These are phyloP conservation scores for Lobosporangium transversale DNA, from an alignment of 192 early-diverging fungal genomes.

Conservation along the genomic window DNA sequence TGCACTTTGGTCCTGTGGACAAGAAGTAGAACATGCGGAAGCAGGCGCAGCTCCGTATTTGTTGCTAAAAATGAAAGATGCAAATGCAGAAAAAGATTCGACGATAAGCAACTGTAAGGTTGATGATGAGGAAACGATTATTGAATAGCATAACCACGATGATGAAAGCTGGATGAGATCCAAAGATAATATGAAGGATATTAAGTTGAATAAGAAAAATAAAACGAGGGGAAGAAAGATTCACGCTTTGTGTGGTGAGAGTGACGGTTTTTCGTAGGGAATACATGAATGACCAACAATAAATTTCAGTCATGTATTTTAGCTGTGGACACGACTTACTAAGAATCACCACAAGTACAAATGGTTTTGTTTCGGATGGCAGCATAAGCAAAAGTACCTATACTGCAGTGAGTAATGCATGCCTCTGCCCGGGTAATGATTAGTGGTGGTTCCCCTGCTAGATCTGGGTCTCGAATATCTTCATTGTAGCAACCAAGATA, in stretches of 20 bases:
- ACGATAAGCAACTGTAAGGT: background rate
- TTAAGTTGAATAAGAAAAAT: background rate
- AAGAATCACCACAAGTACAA: slow-evolving; percentile 47
- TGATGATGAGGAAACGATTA: background rate
- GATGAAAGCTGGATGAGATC: background rate
- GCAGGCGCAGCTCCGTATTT: slow-evolving; percentile 36
- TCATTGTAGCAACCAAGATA: slow-evolving; percentile 43
- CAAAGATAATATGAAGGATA: background rate
- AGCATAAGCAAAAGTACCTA: slow-evolving; percentile 42
- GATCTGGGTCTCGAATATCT: slow-evolving; percentile 19
- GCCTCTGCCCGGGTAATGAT: slow-evolving; percentile 39
- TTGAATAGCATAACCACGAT: background rate
- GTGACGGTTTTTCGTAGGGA: background rate
- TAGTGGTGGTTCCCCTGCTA: slow-evolving; percentile 34
- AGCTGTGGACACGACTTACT: too few relatives aligned
- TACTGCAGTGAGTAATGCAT: slow-evolving; percentile 46
- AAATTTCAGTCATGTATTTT: too few relatives aligned
- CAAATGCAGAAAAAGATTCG: slow-evolving; percentile 1
- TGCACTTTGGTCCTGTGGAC: slow-evolving; percentile 24
- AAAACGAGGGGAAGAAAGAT: background rate
- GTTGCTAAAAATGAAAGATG: slow-evolving; percentile 2
- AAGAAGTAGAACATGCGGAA: slow-evolving; percentile 27
- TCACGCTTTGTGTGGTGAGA: background rate
- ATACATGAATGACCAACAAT: background rate
- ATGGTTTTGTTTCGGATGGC: slow-evolving; percentile 38